Percentiles rank a stretch among this genome's conserved stretches.
Evolutionary conservation across 345 rosid species (phyloP).

Genomic region (Pistacia integerrima): DNA sequence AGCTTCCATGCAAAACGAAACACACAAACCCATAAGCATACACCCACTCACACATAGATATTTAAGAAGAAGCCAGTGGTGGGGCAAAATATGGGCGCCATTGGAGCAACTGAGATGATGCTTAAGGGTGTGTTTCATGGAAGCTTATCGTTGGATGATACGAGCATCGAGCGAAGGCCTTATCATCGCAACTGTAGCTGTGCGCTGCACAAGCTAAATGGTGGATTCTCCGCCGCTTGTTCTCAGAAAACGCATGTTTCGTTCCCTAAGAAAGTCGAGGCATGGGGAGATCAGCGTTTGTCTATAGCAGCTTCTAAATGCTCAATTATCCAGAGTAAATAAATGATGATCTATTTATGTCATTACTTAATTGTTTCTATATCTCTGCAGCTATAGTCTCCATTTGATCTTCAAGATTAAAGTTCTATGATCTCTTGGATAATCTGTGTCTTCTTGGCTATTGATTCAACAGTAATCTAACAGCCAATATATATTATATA

Average conservation of each 20-base stretch:
- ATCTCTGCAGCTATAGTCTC: too few species aligned
- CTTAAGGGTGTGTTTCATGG: slow-evolving; percentile 21
- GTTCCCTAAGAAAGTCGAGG: background rate
- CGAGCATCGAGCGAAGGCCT: slow-evolving; percentile 23
- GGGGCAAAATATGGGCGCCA: slow-evolving; percentile 11
- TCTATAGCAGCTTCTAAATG: slow-evolving; percentile 9
- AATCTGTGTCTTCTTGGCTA: too few species aligned
- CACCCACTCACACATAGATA: too few species aligned
- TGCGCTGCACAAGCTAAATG: slow-evolving; percentile 27
- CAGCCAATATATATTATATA: too few species aligned
- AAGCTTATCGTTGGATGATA: slow-evolving; percentile 20
- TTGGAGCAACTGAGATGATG: slow-evolving; percentile 23
- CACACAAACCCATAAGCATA: too few species aligned
- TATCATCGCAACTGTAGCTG: slow-evolving; percentile 30
- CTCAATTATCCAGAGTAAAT: background rate
- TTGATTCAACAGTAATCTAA: too few species aligned
- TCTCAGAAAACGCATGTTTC: background rate
- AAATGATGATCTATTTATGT: too few species aligned
- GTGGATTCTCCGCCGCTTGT: slow-evolving; percentile 5
- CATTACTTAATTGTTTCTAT: too few species aligned
- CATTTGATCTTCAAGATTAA: too few species aligned
- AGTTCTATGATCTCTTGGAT: too few species aligned
- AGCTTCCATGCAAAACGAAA: background rate
- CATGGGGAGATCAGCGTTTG: slow-evolving; percentile 1
- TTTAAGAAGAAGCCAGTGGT: background rate